Conservation (phyloP, 805 yeast genomes). For the Cyberlindnera sargentensis region DNA sequence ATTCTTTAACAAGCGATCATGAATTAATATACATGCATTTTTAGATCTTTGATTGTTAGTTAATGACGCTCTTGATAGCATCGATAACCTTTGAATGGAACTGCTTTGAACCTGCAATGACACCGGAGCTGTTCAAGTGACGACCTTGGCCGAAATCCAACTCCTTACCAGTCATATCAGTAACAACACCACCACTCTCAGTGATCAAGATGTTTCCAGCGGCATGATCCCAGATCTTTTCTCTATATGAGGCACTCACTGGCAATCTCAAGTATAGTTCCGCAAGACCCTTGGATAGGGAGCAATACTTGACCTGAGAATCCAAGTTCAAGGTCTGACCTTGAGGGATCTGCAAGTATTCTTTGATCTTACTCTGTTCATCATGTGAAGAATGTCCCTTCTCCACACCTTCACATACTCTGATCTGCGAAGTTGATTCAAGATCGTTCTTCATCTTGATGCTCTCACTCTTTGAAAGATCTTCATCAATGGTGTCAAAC, state of each 20-base stretch:
- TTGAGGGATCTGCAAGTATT: slow-evolving; percentile 48
- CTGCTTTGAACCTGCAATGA: slow-evolving; percentile 63
- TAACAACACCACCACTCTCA: slow-evolving; percentile 89
- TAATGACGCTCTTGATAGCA: slow-evolving; percentile 18
- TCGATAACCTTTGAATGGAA: slow-evolving; percentile 25
- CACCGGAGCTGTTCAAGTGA: slow-evolving; percentile 74
- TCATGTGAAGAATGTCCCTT: slow-evolving; percentile 91
- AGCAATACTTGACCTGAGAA: slow-evolving; percentile 94
- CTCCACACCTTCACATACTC: slow-evolving; percentile 91
- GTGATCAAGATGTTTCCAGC: slow-evolving; percentile 83
- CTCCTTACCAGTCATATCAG: slow-evolving; percentile 70
- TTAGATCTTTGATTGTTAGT: background rate
- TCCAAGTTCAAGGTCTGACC: slow-evolving; percentile 72
- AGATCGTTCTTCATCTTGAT: slow-evolving; percentile 49
- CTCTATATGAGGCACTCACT: slow-evolving; percentile 64
- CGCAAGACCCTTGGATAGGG: slow-evolving; percentile 84
- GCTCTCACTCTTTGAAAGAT: slow-evolving; percentile 23
- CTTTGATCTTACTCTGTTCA: slow-evolving; percentile 71
- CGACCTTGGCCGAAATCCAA: slow-evolving; percentile 86
- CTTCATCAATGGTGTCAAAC: slow-evolving; percentile 29
- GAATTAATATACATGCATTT: background rate
- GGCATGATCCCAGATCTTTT: slow-evolving; percentile 99
- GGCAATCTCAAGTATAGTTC: slow-evolving; percentile 91
- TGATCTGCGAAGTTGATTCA: slow-evolving; percentile 39
- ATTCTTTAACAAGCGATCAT: slow-evolving; percentile 7